Conservation (phyloP, 169 alveolate species). For the Cystoisospora suis region DNA sequence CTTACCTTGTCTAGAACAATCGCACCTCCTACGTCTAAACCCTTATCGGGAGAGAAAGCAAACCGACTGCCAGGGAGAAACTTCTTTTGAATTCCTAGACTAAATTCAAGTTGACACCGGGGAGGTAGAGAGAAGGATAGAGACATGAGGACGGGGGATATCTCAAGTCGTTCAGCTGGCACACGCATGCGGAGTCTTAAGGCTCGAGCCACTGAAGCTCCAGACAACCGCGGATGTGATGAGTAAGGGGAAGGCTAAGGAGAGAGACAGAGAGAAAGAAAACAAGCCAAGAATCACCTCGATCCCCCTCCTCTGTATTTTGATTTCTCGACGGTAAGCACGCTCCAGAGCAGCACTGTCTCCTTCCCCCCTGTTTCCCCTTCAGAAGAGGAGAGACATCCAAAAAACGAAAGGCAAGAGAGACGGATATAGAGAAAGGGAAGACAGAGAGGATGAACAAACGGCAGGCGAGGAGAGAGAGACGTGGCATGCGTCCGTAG, state of each 20-base stretch:
- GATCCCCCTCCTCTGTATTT: neutral
- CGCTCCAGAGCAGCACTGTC: too few species aligned
- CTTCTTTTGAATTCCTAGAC: neutral
- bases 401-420: too few species aligned
- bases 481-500: too few species aligned
- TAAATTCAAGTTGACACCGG: constrained; percentile 3
- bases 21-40: constrained; percentile 1
- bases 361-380: too few species aligned
- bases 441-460: too few species aligned
- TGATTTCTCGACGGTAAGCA: too few species aligned
- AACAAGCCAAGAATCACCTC: neutral
- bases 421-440: too few species aligned
- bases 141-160: neutral
- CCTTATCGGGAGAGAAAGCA: constrained; percentile 35
- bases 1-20: neutral
- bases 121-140: constrained; percentile 34
- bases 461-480: neutral
- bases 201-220: neutral
- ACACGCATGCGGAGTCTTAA: neutral
- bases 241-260: neutral
- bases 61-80: neutral
- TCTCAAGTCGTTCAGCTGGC: too few species aligned
- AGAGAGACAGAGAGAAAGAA: too few species aligned
- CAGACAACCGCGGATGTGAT: neutral
- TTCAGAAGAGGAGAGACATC: too few species aligned